A percentile compares a stretch with the other conserved stretches of the same genome.
Conservation (phyloP, 2,329 filamentous ascomycete species). For the Colletotrichum tamarilloi region DNA sequence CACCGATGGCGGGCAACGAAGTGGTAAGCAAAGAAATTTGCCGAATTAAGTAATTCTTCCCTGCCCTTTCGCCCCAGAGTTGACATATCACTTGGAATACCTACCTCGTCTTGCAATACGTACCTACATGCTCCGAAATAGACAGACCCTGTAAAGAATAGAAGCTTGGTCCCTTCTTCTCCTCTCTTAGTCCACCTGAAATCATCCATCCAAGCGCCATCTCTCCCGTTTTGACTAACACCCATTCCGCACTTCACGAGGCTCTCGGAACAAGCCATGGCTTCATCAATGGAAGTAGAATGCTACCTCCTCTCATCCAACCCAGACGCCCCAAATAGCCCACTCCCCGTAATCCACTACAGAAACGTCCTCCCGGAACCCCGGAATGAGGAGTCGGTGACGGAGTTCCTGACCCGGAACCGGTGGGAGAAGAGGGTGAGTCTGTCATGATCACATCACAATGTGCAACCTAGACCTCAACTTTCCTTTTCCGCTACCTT, state of each 20-base stretch:
- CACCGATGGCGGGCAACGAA: background rate
- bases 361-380: constrained; percentile 37
- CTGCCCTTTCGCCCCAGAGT: background rate
- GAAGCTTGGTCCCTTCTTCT: background rate
- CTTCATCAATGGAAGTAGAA: background rate
- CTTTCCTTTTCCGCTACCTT: no score
- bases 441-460: background rate
- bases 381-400: constrained; percentile 31
- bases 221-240: background rate
- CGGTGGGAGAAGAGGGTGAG: constrained; percentile 39
- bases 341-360: constrained; percentile 39
- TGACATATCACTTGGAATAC: background rate
- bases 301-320: background rate
- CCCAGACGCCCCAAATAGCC: constrained; percentile 34
- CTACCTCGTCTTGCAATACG: no score
- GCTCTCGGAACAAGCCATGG: background rate
- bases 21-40: background rate
- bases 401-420: constrained; percentile 34
- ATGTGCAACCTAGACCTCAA: background rate
- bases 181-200: background rate
- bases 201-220: background rate
- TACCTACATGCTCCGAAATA: background rate
- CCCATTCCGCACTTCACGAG: no score
- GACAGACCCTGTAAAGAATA: background rate
- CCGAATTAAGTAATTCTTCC: background rate